Base-by-base conservation (phyloP, 352 stramenopile species). In the Phytopythium kandeliae region DNA sequence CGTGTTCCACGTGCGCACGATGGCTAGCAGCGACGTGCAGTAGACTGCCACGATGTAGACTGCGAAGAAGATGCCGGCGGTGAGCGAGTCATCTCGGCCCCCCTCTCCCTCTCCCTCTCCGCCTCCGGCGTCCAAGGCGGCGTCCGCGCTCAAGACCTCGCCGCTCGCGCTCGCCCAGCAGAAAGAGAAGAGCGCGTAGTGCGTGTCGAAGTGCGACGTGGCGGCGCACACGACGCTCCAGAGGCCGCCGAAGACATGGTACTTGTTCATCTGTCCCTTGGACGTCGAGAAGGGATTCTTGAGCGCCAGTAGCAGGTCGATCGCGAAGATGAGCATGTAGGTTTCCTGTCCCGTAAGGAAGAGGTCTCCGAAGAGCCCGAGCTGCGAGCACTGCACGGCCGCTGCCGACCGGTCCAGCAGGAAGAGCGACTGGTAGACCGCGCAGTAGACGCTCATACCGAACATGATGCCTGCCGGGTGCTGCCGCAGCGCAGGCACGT, bases 311-410 rank as follows among this genome's bases (percentile, higher is more conserved):
- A 92, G 60, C 24, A 95, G 58, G 50, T 95, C 85, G 43, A 93
- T 89, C 9, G 85, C 75, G 56, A 95, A 91, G 43, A 92, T 85
- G n/a, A 93, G 66, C 74, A 95, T 91, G 58, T 92, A 93, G 26
- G 81, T 92, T 46, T 92, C 81, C 52, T 92, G 81, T 10, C 81
- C 81, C 2, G 81, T 92, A 45, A 90, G 76, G 38, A 89, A 87
- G 42, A 92, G 82, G 45, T 92, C 81, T 7, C 89, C 78, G 35
- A 89, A 60, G 34, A 92, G 69, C 1, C 76, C 72, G 44, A 84
- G 79, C 47, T 86, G 58, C 22, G 54, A 71, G 53, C 81, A 92
- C 7, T 76, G 55, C 10, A 85, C 51, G 10, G 71, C 68, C 17
- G 19, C 60, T 6, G 68, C 71, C 16, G 67, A 60, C 25, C 74